phyloP scores from a whole-genome alignment of 2,329 filamentous ascomycete genomes.

The Trichoderma sp. region DNA sequence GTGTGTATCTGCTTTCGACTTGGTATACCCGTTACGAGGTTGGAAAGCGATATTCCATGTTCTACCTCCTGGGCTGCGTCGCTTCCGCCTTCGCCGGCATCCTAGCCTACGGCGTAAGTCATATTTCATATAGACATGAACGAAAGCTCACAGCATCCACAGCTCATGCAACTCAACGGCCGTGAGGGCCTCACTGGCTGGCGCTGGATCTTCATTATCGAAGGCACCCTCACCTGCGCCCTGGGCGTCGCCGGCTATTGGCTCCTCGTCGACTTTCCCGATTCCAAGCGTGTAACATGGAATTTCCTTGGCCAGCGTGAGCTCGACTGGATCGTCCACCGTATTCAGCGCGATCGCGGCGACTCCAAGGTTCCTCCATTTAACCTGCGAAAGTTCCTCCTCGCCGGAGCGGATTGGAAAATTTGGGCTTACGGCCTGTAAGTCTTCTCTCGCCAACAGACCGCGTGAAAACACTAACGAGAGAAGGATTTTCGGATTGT shows the following conservation, averaged over 20 bases:
- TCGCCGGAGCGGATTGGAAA: conserved; percentile 49
- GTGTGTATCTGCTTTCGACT: conserved; percentile 68
- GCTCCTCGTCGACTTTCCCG: conserved; percentile 62
- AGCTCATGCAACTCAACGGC: conserved; percentile 62
- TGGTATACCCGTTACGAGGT: conserved; percentile 71
- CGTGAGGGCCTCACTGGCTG: conserved; percentile 54
- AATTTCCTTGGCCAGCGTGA: conserved; percentile 52
- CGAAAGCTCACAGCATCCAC: not conserved
- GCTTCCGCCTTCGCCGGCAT: conserved; percentile 66
- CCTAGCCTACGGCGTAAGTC: conserved; percentile 62
- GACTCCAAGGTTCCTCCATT: conserved; percentile 56
- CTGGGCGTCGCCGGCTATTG: conserved; percentile 52
- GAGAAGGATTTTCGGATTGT: not conserved
- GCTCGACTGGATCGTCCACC: conserved; percentile 49
- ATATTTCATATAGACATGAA: no score
- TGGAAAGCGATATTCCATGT: conserved; percentile 64
- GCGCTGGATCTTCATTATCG: conserved; percentile 64
- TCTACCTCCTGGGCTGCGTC: conserved; percentile 66
- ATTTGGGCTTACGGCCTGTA: conserved; percentile 59
- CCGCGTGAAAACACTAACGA: no score
- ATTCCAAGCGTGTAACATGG: conserved; percentile 50
- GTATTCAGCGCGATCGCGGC: conserved; percentile 56
- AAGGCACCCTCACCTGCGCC: conserved; percentile 52
- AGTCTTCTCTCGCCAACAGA: conserved; percentile 54
- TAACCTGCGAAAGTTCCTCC: conserved; percentile 44